Base-by-base conservation (phyloP, 106 monocot genomes). In the Acorus calamus region DNA sequence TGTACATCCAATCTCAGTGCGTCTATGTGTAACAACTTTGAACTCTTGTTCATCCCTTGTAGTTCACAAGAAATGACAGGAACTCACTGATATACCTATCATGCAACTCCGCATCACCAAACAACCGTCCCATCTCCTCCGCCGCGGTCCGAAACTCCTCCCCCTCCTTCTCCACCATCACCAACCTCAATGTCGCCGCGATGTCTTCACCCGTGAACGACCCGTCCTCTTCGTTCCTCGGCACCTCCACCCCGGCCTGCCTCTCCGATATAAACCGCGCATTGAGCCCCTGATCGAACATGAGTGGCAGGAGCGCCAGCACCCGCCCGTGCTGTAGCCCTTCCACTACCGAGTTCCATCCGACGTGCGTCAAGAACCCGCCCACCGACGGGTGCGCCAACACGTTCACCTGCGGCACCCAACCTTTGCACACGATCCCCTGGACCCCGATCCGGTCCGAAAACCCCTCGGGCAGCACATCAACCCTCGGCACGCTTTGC, bases 231-330 rank as follows among this genome's bases (percentile, higher is more conserved):
- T 69, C 56, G 3, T 56, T 48, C 57, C 79, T 76, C 11, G 49
- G 45, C 61, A 83, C 83, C 69, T 79, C 83, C 44, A 73, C 50
- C 8, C 71, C 76, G 12, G 73, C 5, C 49, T 67, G 67, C 66
- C 42, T 76, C 66, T 76, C 83, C 57, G 56, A 68, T 46, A 83
- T 10, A 9, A 57, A 7, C 61, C 75, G 65, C 0, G 76, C 79
- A 55, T 76, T 79, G 28, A 83, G 79, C 51, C 79, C 79, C 55
- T 83, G 83, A 41, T 83, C 79, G 44, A 73, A 75, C 48, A 79
- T 57, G 49, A 83, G 44, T 4, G 79, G 79, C 72, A 84, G 49
- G 8, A 79, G 51, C 49, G 66, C 66, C 68, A 84, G 46, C 4
- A 59, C 61, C 44, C 50, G 11, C 52, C 79, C 79, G 3, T 59